Percentiles rank a stretch among this genome's conserved stretches.
These are phyloP conservation scores for Phytopythium litorale DNA, from an alignment of 352 stramenopile species.

Conservation along the genomic window DNA sequence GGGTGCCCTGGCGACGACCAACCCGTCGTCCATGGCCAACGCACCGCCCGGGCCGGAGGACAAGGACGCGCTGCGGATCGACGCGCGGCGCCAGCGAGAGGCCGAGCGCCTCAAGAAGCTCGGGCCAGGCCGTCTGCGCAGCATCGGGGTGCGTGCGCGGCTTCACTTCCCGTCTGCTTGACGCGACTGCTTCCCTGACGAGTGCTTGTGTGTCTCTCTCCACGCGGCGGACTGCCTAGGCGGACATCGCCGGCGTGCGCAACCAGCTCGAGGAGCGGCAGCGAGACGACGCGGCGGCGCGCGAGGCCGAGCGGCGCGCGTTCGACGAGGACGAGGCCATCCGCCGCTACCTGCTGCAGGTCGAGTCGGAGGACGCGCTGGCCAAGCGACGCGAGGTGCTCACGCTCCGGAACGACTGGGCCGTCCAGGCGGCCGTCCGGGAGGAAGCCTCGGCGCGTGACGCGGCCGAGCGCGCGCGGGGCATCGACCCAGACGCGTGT, in stretches of 20 bases:
- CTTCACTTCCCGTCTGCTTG: background rate
- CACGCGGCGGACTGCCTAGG: conserved; percentile 20
- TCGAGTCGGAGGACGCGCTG: conserved; percentile 67
- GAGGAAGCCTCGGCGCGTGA: conserved; percentile 26
- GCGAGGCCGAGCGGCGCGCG: conserved; percentile 33
- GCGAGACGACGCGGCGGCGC: conserved; percentile 36
- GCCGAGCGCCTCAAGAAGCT: conserved; percentile 68
- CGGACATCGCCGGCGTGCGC: conserved; percentile 68
- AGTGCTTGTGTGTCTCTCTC: background rate
- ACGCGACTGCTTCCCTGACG: background rate
- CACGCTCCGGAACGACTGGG: conserved; percentile 68
- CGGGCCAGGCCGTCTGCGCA: conserved; percentile 53
- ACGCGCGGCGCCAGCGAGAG: conserved; percentile 59
- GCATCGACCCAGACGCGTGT: conserved; percentile 55
- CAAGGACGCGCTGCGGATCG: conserved; percentile 43
- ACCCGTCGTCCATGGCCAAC: background rate
- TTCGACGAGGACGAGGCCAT: conserved; percentile 66
- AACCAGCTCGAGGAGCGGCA: conserved; percentile 74
- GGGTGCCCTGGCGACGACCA: background rate
- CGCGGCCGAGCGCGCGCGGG: conserved; percentile 21
- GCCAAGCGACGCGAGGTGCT: conserved; percentile 57
- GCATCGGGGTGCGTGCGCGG: conserved; percentile 45
- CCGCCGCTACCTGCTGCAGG: conserved; percentile 66
- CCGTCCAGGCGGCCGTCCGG: conserved; percentile 28
- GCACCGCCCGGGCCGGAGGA: background rate